A percentile compares a stretch with the other conserved stretches of the same genome.
phyloP scores from a whole-genome alignment of 2,329 filamentous ascomycete genomes.

The Chrysoporthe deuterocubensis region DNA sequence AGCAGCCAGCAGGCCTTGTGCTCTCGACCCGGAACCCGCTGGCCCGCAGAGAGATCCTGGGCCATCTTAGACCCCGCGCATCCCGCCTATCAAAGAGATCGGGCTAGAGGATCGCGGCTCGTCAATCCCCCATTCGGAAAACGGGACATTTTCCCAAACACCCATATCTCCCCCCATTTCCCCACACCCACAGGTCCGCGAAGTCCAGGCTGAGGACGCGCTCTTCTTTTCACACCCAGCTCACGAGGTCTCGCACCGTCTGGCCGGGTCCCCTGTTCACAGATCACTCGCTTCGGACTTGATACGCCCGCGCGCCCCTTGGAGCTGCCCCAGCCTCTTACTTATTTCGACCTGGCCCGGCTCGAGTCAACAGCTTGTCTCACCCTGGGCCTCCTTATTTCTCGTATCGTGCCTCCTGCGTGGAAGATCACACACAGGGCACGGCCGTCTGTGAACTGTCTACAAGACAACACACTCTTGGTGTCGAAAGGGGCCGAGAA shows the following conservation, averaged over 20 bases:
- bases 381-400: constrained; percentile 1
- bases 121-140: background rate
- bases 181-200: constrained; percentile 5
- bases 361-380: constrained; percentile 11
- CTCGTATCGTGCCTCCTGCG: background rate
- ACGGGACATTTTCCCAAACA: background rate
- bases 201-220: background rate
- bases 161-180: background rate
- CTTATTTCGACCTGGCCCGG: constrained; percentile 6
- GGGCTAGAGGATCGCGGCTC: constrained; percentile 1
- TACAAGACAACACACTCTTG: background rate
- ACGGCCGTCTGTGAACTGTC: background rate
- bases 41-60: background rate
- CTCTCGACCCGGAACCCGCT: background rate
- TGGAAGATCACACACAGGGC: constrained; percentile 2
- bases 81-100: constrained; percentile 1
- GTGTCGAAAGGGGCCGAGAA: background rate
- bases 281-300: background rate
- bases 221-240: background rate
- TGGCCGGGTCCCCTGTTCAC: background rate
- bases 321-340: constrained; percentile 5
- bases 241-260: too few relatives aligned
- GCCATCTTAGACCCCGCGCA: background rate
- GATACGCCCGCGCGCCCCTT: background rate
- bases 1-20: background rate